Evolutionary conservation across 1,284 basidiomycete species (phyloP).

Genomic region (Tausonia pullulans): DNA sequence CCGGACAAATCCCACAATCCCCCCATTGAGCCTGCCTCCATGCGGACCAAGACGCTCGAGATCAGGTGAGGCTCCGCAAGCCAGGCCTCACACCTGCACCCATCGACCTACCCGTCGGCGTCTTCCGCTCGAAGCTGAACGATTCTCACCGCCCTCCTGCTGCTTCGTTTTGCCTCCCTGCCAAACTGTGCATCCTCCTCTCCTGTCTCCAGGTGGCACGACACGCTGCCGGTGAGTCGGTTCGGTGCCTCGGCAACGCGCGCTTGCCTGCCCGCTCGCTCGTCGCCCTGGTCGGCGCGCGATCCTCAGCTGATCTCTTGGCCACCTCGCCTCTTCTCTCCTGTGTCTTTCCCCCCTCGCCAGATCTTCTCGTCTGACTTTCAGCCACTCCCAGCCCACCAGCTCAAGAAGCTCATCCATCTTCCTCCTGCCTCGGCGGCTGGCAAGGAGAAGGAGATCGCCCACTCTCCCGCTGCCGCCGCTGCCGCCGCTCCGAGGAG

Average conservation of each 20-base stretch:
- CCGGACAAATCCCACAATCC: too few species aligned
- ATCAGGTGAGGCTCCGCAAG: background rate
- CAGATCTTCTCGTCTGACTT: slow-evolving; percentile 82
- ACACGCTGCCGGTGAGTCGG: background rate
- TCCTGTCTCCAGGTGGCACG: slow-evolving; percentile 7
- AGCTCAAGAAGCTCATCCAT: slow-evolving; percentile 37
- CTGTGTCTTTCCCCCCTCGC: too few species aligned
- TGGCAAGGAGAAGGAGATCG: slow-evolving; percentile 17
- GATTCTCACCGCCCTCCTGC: too few species aligned
- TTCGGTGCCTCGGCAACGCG: background rate
- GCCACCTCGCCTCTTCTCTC: background rate
- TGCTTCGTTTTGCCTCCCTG: too few species aligned
- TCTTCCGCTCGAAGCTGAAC: too few species aligned
- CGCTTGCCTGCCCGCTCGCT: background rate
- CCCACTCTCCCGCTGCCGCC: slow-evolving; percentile 29
- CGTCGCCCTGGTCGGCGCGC: background rate
- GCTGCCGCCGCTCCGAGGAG: slow-evolving; percentile 30
- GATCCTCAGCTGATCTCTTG: background rate
- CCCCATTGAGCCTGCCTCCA: background rate
- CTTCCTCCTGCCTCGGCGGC: slow-evolving; percentile 18
- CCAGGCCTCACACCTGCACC: too few species aligned
- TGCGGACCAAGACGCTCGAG: slow-evolving; percentile 15
- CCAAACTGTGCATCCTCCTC: too few species aligned
- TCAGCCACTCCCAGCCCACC: slow-evolving; percentile 49
- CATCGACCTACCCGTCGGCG: too few species aligned